These are phyloP conservation scores for Venturiaceae sp. DNA, from an alignment of 2,329 filamentous ascomycete species.

Conservation along the genomic window DNA sequence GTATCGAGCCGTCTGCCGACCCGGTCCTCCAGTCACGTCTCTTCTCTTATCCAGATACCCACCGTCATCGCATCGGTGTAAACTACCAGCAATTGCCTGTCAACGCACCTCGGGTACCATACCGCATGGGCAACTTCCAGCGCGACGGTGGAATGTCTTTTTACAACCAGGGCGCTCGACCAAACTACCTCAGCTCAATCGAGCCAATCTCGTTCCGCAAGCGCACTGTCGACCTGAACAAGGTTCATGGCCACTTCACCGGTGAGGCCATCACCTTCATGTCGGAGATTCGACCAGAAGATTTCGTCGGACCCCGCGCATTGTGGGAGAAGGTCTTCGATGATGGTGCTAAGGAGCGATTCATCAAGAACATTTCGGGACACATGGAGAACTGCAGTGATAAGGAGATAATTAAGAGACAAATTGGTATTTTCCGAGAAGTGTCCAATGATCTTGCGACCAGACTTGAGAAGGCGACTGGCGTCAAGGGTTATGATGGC, in stretches of 20 bases:
- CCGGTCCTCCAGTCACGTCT: conserved; percentile 60
- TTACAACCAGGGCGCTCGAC: conserved; percentile 52
- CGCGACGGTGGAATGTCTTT: conserved; percentile 64
- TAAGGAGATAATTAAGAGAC: conserved; percentile 49
- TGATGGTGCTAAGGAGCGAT: conserved; percentile 46
- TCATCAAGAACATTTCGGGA: conserved; percentile 50
- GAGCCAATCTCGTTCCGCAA: conserved; percentile 40
- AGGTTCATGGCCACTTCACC: conserved; percentile 40
- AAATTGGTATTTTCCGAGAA: conserved; percentile 57
- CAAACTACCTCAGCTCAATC: conserved; percentile 46
- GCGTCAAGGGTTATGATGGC: conserved; percentile 49
- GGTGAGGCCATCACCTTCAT: conserved; percentile 41
- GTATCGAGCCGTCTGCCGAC: conserved; percentile 60
- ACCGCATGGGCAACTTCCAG: conserved; percentile 55
- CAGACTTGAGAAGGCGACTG: conserved; percentile 52
- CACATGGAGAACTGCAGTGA: conserved; percentile 44
- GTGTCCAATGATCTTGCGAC: conserved; percentile 48
- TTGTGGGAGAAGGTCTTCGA: conserved; percentile 55
- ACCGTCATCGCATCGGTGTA: conserved; percentile 46
- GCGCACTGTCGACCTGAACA: conserved; percentile 36
- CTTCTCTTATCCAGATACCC: conserved; percentile 61
- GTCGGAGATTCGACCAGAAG: conserved; percentile 42
- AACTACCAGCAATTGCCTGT: conserved; percentile 53
- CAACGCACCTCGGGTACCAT: conserved; percentile 43
- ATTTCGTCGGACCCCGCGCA: conserved; percentile 46